Base-by-base conservation (phyloP, 805 yeast genomes). In the Teunomyces tritomae region DNA sequence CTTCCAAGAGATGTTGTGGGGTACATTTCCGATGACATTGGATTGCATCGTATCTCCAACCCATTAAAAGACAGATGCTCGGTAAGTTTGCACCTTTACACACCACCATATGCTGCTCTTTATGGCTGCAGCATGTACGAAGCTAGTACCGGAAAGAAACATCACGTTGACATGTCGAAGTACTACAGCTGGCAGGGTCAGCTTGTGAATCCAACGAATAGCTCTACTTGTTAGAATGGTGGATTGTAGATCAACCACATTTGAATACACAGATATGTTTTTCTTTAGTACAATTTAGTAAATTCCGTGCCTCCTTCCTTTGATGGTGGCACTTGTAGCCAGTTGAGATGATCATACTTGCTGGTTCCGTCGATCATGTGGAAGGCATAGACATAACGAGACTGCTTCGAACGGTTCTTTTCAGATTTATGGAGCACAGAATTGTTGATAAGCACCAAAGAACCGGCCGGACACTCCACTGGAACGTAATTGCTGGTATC, bases 331-430 rank as follows among this genome's bases (percentile, higher is more conserved):
- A 86, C 81, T 58, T 87, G 95, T 30, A 87, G 72, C 94, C 95
- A 87, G 60, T 87, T 87, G 57, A 72, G 63, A 17, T 68, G 66
- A 59, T 87, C 94, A 57, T 85, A 87, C 24, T 74, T 62, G 9
- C 78, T 69, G 1, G 51, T 64, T 2, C 92, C 92, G 45, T 87
- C 94, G 48, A 87, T 84, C 39, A 84, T 76, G 59, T 87, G 95
- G 65, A 87, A 87, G 0, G 94, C 85, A 64, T 86, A 87, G 0
- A 90, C 94, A 58, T 73, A 85, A 52, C 95, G 73, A 8, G 89
- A 82, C 48, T 70, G 72, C 4, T 54, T 54, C 9, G 87, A 79
- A 1, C 57, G 43, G 59, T 87, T 87, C 45, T 70, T 69, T 54
- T 81, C 87, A 3, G 89, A 83, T 63, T 84, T 83, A 61, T 87